Base-by-base conservation (phyloP, 1,284 basidiomycete species). In the Lignosus rhinocerotis region DNA sequence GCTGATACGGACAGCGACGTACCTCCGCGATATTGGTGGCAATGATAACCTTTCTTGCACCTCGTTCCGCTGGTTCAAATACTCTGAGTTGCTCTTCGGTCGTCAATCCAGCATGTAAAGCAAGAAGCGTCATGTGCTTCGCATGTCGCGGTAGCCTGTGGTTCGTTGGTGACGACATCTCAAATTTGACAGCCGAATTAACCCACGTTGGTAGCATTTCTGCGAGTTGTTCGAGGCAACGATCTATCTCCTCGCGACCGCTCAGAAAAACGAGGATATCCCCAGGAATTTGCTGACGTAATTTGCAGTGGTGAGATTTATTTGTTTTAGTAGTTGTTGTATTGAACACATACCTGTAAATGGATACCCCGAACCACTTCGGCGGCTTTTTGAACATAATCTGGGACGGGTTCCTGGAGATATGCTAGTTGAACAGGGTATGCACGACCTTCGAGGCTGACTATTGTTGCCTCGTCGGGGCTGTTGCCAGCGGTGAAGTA, bases 21-120 rank as follows among this genome's bases (percentile, higher is more conserved):
- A 88, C 93, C 76, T 99, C 97, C 16, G 97, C 96, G 51, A 98
- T 96, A 70, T 99, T 99, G 0, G 97, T 99, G 1, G 94, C 84
- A 30, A 98, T 83, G 51, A 99, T 88, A 51, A 97, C 87, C 72
- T 99, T 99, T 54, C 97, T 84, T 3, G 81, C 85, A 48, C 90
- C 89, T 36, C 80, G 76, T 17, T 88, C 86, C 16, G 92, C 76
- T 1, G 88, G 83, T 59, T 90, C 84, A 66, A 99, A 98, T 10
- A 96, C 89, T 52, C 82, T 80, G 31, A 92, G 78, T 68, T 99
- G 96, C 69, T 97, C 94, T 47, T 92, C 87, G 0, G 86, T 88
- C 1, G 90, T 84, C 6, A 99, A 78, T 3, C 94, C 95, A 0
- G 96, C 91, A 72, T 98, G 93, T 1, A 99, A 77, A 0, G 96